Evolutionary conservation across 441 rosid species (phyloP).

Genomic region (Omphalea diandra): DNA sequence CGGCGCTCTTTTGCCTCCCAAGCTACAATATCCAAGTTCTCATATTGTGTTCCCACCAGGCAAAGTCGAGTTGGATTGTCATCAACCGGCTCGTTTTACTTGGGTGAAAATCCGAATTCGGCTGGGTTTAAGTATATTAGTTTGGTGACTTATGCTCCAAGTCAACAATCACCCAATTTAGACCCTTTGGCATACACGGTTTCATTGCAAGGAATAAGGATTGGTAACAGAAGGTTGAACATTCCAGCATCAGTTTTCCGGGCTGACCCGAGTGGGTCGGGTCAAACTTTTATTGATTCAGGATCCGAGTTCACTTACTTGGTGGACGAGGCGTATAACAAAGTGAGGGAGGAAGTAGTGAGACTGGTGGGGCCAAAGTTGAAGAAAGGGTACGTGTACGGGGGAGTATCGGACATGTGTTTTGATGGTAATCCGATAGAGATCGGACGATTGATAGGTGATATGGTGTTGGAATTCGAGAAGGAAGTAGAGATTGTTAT

Average conservation of each 20-base stretch:
- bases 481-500: conserved; percentile 61
- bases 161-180: conserved; percentile 65
- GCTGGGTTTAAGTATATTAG: conserved; percentile 45
- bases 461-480: conserved; percentile 55
- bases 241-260: conserved; percentile 49
- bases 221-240: conserved; percentile 41
- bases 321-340: conserved; percentile 70
- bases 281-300: conserved; percentile 86
- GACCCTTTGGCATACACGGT: conserved; percentile 78
- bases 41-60: conserved; percentile 66
- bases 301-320: conserved; percentile 82
- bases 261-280: conserved; percentile 72
- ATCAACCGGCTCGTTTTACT: conserved; percentile 66
- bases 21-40: conserved; percentile 66
- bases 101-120: conserved; percentile 68
- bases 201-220: conserved; percentile 58
- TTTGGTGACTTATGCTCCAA: conserved; percentile 44
- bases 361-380: conserved; percentile 51
- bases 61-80: conserved; percentile 29
- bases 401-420: conserved; percentile 73
- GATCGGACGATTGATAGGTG: conserved; percentile 62
- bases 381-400: conserved; percentile 62
- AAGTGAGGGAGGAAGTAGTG: conserved; percentile 54
- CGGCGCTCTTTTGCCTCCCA: conserved; percentile 78
- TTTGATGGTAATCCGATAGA: conserved; percentile 39